Evolutionary conservation across 352 stramenopile species (phyloP).

Genomic region (Globisporangium nunn): DNA sequence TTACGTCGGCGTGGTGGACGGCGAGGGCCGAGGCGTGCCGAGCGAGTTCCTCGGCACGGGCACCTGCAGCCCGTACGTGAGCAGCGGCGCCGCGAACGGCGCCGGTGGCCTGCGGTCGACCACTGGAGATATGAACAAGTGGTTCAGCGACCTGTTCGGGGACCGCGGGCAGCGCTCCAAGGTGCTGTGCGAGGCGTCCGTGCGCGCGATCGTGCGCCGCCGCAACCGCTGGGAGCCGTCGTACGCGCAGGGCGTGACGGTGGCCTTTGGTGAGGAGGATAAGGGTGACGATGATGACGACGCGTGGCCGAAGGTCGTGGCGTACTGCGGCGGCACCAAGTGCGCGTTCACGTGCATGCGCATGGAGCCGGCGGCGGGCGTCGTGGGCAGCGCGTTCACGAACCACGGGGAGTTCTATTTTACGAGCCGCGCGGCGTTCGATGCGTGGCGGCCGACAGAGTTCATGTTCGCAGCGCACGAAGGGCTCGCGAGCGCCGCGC

Average conservation of each 20-base stretch:
- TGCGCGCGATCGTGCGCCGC: conserved; percentile 31
- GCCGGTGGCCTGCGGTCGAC: conserved; percentile 39
- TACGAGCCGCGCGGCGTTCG: conserved; percentile 20
- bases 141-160: conserved; percentile 49
- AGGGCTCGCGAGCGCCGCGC: background rate
- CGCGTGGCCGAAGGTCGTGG: conserved; percentile 25
- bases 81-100: conserved; percentile 18
- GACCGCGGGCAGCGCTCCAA: conserved; percentile 28
- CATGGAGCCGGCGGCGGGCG: conserved; percentile 24
- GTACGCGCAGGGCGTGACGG: conserved; percentile 38
- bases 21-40: conserved; percentile 8
- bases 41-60: conserved; percentile 27
- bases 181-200: conserved; percentile 28
- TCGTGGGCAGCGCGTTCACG: conserved; percentile 32
- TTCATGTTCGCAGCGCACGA: background rate
- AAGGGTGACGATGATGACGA: conserved; percentile 14
- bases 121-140: conserved; percentile 39
- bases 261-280: conserved; percentile 1
- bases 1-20: conserved; percentile 18
- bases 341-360: conserved; percentile 44
- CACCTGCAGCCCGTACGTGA: conserved; percentile 40
- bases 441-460: conserved; percentile 19
- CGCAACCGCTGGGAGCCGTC: conserved; percentile 22
- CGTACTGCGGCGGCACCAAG: conserved; percentile 38
- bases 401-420: conserved; percentile 35